These are phyloP conservation scores for Pseudozyma flocculosa DNA, from an alignment of 1,284 basidiomycete genomes.

Conservation along the genomic window DNA sequence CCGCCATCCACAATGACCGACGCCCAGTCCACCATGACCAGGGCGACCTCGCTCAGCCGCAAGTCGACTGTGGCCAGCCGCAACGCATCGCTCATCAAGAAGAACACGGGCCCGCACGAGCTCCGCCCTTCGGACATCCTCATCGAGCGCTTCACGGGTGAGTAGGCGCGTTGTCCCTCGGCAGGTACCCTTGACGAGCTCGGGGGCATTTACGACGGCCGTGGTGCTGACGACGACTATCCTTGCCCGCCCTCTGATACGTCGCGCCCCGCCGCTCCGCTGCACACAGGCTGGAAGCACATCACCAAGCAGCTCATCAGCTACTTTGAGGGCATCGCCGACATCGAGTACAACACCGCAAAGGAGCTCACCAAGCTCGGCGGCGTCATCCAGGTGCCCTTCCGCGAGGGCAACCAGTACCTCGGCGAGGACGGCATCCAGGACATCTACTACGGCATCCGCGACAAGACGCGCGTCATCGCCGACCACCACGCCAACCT, in stretches of 20 bases:
- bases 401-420: conserved; percentile 76
- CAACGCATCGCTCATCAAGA: conserved; percentile 60
- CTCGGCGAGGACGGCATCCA: conserved; percentile 60
- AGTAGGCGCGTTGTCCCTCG: conserved; percentile 13
- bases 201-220: not conserved
- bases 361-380: conserved; percentile 91
- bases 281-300: conserved; percentile 76
- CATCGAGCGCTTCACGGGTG: conserved; percentile 72
- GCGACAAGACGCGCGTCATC: conserved; percentile 86
- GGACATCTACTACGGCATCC: conserved; percentile 89
- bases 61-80: conserved; percentile 58
- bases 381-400: conserved; percentile 97
- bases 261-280: no score
- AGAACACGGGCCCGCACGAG: conserved; percentile 67
- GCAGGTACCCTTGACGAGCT: not conserved
- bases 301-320: conserved; percentile 68
- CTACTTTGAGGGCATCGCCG: conserved; percentile 66
- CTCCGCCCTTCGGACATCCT: conserved; percentile 92
- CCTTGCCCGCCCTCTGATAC: no score
- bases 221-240: no score
- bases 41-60: conserved; percentile 53
- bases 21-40: conserved; percentile 53
- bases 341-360: conserved; percentile 75
- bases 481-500: conserved; percentile 96
- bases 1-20: conserved; percentile 41